Conservation (phyloP, 768 basidiomycete species). For the Psilocybe azurescens region DNA sequence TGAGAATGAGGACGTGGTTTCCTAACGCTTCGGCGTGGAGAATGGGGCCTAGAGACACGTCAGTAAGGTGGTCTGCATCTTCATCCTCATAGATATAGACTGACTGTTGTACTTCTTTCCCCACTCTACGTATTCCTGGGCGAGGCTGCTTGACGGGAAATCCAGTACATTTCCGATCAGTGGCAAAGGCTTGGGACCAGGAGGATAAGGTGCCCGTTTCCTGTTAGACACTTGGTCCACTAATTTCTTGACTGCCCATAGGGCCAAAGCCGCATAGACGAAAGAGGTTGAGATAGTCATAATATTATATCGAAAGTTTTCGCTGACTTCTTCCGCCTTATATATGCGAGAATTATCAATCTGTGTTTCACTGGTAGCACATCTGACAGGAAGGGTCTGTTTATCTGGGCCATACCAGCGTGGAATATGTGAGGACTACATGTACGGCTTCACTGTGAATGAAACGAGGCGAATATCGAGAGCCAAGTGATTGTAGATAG, state of each 20-base stretch:
- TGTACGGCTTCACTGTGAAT: no score
- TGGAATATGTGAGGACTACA: no score
- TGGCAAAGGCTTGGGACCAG: slow-evolving; percentile 28
- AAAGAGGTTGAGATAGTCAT: neutral
- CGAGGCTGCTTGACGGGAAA: slow-evolving; percentile 10
- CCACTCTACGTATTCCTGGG: slow-evolving; percentile 18
- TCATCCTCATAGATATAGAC: neutral
- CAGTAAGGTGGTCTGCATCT: neutral
- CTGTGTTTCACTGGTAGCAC: no score
- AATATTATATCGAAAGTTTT: no score
- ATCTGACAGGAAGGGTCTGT: no score
- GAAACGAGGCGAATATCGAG: no score
- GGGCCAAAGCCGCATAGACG: neutral
- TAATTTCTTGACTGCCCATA: neutral
- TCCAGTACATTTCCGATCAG: slow-evolving; percentile 29
- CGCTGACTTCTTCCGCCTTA: no score
- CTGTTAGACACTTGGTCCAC: neutral
- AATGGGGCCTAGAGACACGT: slow-evolving; percentile 21
- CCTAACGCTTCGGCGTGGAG: slow-evolving; percentile 27
- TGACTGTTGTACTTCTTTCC: slow-evolving; percentile 21
- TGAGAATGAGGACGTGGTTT: slow-evolving; percentile 31
- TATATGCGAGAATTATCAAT: no score
- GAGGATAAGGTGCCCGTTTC: slow-evolving; percentile 11
- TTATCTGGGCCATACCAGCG: no score
- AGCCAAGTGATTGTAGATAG: no score